Evolutionary conservation across 352 stramenopile species (phyloP), one percentile per base, ranked within the genome.

Genomic region (Pythium periplocum): DNA sequence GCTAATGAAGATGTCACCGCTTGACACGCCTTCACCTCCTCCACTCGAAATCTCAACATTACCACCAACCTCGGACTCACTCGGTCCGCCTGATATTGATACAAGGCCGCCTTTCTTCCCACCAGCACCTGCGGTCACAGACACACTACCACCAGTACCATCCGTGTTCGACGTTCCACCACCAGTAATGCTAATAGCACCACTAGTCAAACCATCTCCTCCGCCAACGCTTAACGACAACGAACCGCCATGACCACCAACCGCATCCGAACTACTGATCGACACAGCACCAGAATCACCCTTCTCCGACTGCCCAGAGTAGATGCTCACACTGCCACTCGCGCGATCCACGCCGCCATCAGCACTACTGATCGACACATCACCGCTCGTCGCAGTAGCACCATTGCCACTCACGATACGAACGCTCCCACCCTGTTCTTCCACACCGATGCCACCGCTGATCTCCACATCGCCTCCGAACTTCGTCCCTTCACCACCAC

Each of bases 21-120:
- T 73, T n/a, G 55, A 39, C n/a, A 36, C 50, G 45, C 36, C 26
- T 4, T 48, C 30, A 4, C 53, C 56, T 12, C 11, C 46, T 33
- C 67, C 67, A 59, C 63, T 69, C 7, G 10, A 55, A 4, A 75
- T 48, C 17, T 32, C 9, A 40, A 75, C 42, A n/a, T 34, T 55
- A 10, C 67, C 67, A 37, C 67, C 67, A 41, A 39, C 35, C 31
- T 44, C 58, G 32, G 45, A 43, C 3, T 48, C 48, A 3, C 57
- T 26, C 0, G 17, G 0, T 26, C 17, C 17, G 17, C 17, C 17
- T 0, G 17, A 26, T 0, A 26, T 26, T 26, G 17, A 26, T 26
- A 26, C 17, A 0, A 26, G 0, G 17, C 17, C 17, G 17, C 17
- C 17, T 0, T 26, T 0, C 17, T 26, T 26, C 17, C 17, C 52